A percentile compares a stretch with the other conserved stretches of the same genome.
Evolutionary conservation across 345 rosid genomes (phyloP).

Genomic region (Acer saccharum): DNA sequence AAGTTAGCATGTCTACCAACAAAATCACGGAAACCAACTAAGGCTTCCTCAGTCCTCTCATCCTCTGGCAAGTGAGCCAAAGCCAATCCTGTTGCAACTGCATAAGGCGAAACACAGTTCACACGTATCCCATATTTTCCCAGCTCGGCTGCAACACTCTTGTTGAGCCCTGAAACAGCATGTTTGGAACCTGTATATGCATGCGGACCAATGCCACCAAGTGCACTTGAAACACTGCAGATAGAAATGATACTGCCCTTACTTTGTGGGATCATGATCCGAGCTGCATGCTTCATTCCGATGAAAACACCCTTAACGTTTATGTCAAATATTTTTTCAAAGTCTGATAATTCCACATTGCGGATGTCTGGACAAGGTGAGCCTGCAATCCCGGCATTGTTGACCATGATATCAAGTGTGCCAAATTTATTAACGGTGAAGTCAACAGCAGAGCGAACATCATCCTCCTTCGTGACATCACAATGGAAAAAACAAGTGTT

Average conservation of each 20-base stretch:
- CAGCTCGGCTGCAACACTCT: conserved; percentile 85
- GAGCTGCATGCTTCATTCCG: conserved; percentile 92
- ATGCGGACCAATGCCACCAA: conserved; percentile 81
- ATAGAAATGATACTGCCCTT: conserved; percentile 67
- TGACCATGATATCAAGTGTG: conserved; percentile 69
- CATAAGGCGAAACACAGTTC: conserved; percentile 95
- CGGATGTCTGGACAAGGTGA: conserved; percentile 75
- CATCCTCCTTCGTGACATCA: conserved; percentile 71
- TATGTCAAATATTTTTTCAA: conserved; percentile 65
- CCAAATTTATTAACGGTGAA: conserved; percentile 57
- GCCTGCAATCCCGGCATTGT: conserved; percentile 78
- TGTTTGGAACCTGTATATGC: conserved; percentile 85
- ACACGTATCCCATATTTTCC: conserved; percentile 90
- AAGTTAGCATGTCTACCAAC: conserved; percentile 58
- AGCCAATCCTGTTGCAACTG: conserved; percentile 58
- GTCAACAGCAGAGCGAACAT: conserved; percentile 66
- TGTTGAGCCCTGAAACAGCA: conserved; percentile 75
- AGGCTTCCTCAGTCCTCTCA: conserved; percentile 66
- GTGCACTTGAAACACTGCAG: conserved; percentile 58
- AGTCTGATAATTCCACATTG: conserved; percentile 42
- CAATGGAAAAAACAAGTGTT: conserved; percentile 60
- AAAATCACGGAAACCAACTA: conserved; percentile 55
- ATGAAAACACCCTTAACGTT: conserved; percentile 82
- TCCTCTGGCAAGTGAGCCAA: conserved; percentile 76
- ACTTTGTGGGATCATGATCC: conserved; percentile 66